Base-by-base conservation (phyloP, 148 eudicot genomes). In the Euryodendron excelsum region DNA sequence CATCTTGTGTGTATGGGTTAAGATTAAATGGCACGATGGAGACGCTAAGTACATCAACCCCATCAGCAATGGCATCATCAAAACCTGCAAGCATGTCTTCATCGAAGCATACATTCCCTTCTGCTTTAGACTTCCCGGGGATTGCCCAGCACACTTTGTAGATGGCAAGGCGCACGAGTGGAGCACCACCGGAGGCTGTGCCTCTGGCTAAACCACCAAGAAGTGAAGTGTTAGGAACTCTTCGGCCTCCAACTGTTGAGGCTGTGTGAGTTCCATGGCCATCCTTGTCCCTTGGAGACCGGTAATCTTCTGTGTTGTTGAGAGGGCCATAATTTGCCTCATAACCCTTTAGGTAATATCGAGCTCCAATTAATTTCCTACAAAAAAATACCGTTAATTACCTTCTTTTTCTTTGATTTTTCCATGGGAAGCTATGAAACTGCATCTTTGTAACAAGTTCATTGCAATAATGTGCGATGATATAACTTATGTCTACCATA, bases 181-280 rank as follows among this genome's bases (percentile, higher is more conserved):
- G 77, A 31, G 72, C 77, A 30, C 82, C 82, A 18, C 82, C 82
- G 6, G 72, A 63, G 10, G 82, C 77, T 1, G 82, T 79, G 3
- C 82, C 82, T 20, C 50, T 52, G 53, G 41, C 77, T 7, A 79
- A 64, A 7, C 77, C 77, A 6, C 76, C 76, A 1, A 47, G 17
- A 20, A 28, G 3, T n/a, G 74, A 47, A 13, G 14, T 20, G 34
- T 36, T 63, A 17, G 71, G 21, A 18, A 79, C 77, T 63, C 30
- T 34, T 18, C 77, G 82, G 25, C 82, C 82, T 28, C 77, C 82
- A 17, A 64, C 31, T 0, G 55, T 79, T 0, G 82, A 79, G 12
- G 82, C 50, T 0, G 82, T 73, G 77, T 79, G 82, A 37, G 82
- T 79, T 37, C 82, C 82, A 37, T 79, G 82, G 18, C 82, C 82